Evolutionary conservation across 78 protist species (phyloP).

Genomic region (Monosiga brevicollis): DNA sequence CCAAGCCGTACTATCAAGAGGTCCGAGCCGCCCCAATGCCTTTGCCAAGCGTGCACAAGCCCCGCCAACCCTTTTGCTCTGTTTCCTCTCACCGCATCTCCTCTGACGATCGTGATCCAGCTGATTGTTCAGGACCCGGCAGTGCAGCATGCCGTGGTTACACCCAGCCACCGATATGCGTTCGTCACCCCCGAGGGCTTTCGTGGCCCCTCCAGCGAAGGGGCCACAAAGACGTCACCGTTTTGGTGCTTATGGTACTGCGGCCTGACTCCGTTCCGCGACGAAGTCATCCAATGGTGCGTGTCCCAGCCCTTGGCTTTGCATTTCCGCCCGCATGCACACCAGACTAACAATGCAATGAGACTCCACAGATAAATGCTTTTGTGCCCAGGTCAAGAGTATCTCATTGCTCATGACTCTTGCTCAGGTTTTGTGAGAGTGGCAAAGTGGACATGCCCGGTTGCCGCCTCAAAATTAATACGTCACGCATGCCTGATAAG

Average conservation of each 20-base stretch:
- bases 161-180: neutral
- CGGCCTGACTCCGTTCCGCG: neutral
- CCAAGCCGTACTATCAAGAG: neutral
- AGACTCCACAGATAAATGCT: neutral
- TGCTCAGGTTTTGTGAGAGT: neutral
- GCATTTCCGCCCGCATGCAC: neutral
- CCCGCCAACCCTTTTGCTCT: too few species aligned
- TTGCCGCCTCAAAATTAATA: neutral
- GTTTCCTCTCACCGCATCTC: too few species aligned
- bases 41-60: too few species aligned
- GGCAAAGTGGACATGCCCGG: neutral
- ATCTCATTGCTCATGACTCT: too few species aligned
- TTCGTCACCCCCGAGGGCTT: neutral
- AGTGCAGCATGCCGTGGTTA: neutral
- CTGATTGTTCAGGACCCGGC: neutral
- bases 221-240: neutral
- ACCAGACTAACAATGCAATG: neutral
- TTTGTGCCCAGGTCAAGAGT: too few species aligned
- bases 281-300: neutral
- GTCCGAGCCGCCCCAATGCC: too few species aligned
- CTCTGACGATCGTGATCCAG: neutral
- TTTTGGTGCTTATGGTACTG: neutral
- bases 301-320: neutral
- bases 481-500: neutral
- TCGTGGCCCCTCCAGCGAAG: neutral